Evolutionary conservation across 306 rosid species (phyloP), one percentile per base, ranked within the genome.

Genomic region (Malus fusca): DNA sequence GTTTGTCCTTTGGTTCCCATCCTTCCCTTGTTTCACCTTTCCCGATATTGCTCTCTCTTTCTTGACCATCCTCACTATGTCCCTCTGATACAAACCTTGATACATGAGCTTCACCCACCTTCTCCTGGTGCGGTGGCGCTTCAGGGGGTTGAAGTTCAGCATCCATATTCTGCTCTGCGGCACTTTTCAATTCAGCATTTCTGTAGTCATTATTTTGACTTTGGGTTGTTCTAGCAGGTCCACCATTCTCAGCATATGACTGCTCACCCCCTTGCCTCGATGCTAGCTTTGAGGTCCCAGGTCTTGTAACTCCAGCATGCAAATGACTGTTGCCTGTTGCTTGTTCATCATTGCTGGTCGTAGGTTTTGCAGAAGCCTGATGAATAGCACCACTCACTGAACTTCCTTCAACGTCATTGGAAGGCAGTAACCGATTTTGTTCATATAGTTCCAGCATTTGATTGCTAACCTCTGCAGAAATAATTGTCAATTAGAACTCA

Each of bases 371-470:
- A 23, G 86, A 21, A 75, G 80, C 35, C 53, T 86, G 86, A 58
- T 79, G 85, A 69, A 85, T 75, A 52, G 89, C 69, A 66, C 88
- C 88, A 77, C 84, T 85, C 23, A 82, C 94, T 23, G 85, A 65
- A 87, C 87, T 86, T 78, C 93, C 96, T 81, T 92, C 98, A 42
- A 81, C 90, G 40, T 95, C 97, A 62, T 79, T 87, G 43, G 96
- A 87, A 66, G 88, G 93, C 11, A 91, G 96, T 77, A 89, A 78
- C 68, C 92, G 88, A 79, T 95, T 92, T 81, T 92, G 99, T 85
- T 95, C 97, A 74, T 95, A 92, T 52, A 95, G 90, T 85, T 95
- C 99, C 84, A 92, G 84, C 99, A 95, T 95, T 88, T 95, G 99
- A 79, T 95, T 92, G 88, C 99, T 92, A 70, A 95, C 97, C 82